Percentiles rank a stretch among this genome's conserved stretches.
Conservation (phyloP, 805 yeast species). For the Saccharomycopsis schoenii region DNA sequence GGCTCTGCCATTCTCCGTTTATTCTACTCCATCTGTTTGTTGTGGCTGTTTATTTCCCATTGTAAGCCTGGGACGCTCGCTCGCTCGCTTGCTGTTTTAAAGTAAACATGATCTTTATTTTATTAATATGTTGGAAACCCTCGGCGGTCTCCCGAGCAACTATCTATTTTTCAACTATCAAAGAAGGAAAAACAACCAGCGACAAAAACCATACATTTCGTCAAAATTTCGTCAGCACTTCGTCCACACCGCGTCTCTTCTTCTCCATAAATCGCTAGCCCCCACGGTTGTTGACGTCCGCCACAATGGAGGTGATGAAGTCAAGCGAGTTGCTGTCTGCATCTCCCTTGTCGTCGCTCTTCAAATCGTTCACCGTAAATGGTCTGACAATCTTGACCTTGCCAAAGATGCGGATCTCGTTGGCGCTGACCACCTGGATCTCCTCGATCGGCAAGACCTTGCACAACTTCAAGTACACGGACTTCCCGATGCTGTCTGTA, state of each 20-base stretch:
- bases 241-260: no score
- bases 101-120: no score
- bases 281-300: slow-evolving; percentile 6
- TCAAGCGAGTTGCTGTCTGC: neutral
- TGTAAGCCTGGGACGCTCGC: no score
- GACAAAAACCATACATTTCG: no score
- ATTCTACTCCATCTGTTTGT: no score
- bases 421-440: slow-evolving; percentile 1
- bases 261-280: neutral
- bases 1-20: no score
- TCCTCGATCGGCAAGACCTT: slow-evolving; percentile 18
- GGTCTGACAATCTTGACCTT: neutral
- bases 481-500: slow-evolving; percentile 11
- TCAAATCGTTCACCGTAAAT: neutral
- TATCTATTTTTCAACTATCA: no score
- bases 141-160: no score
- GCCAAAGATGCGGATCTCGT: slow-evolving; percentile 5
- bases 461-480: slow-evolving; percentile 11
- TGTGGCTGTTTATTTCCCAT: no score
- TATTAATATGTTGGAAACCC: no score
- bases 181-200: neutral
- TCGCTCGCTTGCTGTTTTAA: no score
- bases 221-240: no score
- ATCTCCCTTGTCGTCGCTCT: neutral
- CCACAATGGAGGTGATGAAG: slow-evolving; percentile 13